These are phyloP conservation scores for Heliamphora exappendiculata DNA, from an alignment of 148 eudicot genomes.

Conservation along the genomic window DNA sequence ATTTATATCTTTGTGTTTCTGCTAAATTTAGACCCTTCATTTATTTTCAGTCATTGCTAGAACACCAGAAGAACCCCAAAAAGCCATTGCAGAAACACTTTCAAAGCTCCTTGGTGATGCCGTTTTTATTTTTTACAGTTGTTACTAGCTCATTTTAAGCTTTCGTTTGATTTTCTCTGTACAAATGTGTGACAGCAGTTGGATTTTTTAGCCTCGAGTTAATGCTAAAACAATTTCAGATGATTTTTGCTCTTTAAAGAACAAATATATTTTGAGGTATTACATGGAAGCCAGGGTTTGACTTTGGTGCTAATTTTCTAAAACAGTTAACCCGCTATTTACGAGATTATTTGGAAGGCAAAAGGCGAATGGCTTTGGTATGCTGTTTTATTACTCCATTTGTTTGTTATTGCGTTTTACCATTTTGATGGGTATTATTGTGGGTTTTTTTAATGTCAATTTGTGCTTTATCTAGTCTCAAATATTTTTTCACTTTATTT, in stretches of 20 bases:
- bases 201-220: background rate
- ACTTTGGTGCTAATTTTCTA: conserved; percentile 1
- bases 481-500: background rate
- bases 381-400: conserved; percentile 14
- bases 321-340: conserved; percentile 75
- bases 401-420: background rate
- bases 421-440: too few species aligned
- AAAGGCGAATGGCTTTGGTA: conserved; percentile 90
- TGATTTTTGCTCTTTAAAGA: background rate
- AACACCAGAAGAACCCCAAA: conserved; percentile 89
- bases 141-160: background rate
- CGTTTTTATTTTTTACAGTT: conserved; percentile 5
- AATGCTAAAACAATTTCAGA: background rate
- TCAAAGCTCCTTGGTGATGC: conserved; percentile 70
- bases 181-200: background rate
- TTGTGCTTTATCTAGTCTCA: too few species aligned
- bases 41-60: conserved; percentile 68
- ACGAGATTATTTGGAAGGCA: conserved; percentile 86
- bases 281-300: background rate
- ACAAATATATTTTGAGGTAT: background rate
- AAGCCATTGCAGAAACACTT: conserved; percentile 86
- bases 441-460: too few species aligned
- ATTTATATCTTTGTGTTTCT: background rate
- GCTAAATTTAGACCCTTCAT: background rate
- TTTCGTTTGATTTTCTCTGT: background rate